phyloP scores from a whole-genome alignment of 2,329 filamentous ascomycete genomes.

The Ophiostoma piceae region DNA sequence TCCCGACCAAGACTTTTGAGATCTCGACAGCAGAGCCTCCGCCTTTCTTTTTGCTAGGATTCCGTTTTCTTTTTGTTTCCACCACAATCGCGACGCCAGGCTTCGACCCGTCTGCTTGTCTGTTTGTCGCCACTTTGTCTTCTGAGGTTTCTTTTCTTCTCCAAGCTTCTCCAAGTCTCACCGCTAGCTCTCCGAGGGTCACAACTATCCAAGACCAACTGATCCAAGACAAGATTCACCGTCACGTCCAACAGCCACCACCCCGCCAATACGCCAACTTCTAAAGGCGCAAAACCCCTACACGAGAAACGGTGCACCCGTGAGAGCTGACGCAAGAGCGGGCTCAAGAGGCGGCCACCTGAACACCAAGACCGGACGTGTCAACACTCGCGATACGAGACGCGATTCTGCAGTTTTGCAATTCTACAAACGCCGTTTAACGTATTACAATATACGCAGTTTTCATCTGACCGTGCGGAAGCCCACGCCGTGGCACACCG shows the following conservation, averaged over 20 bases:
- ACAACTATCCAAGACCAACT: not conserved
- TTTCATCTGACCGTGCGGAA: not conserved
- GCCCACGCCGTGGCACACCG: slow-evolving; percentile 4
- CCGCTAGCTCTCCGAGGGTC: not conserved
- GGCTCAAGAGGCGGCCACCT: slow-evolving; percentile 14
- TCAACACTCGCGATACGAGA: not conserved
- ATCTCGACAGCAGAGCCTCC: not conserved
- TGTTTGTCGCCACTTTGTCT: not conserved
- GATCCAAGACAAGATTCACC: not conserved
- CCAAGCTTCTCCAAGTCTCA: slow-evolving; percentile 4
- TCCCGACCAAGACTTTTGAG: not conserved
- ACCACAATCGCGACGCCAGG: not conserved
- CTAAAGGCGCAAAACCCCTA: not conserved
- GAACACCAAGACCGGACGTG: not conserved
- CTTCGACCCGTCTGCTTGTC: not conserved
- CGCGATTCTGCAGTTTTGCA: not conserved
- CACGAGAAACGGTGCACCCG: slow-evolving; percentile 12
- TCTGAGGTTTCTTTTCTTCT: not conserved
- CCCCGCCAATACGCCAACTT: not conserved
- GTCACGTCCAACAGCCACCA: not conserved
- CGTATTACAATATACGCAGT: not conserved
- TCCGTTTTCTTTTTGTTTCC: not conserved
- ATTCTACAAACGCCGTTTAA: not conserved
- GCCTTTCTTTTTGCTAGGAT: not conserved
- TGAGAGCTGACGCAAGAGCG: slow-evolving; percentile 15